Conservation (phyloP, 2,329 filamentous ascomycete genomes). For the Diaporthe caulivora region DNA sequence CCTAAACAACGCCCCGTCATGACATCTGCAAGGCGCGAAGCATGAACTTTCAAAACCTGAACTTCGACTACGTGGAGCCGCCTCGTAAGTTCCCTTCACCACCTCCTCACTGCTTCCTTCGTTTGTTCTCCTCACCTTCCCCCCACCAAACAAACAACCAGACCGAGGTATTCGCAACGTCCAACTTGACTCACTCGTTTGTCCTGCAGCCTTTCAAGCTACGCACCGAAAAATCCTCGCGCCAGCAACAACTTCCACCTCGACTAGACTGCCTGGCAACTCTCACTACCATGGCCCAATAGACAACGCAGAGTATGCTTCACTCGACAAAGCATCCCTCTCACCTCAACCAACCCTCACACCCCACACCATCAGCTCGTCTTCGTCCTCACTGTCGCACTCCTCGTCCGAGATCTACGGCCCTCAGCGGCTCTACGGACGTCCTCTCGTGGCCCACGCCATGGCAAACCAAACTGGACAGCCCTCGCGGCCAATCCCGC, state of each 20-base stretch:
- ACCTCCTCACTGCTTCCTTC: constrained; percentile 1
- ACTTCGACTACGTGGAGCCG: constrained; percentile 42
- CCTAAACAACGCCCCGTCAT: constrained; percentile 32
- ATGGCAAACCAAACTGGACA: constrained; percentile 43
- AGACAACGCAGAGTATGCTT: constrained; percentile 42
- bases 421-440: constrained; percentile 55
- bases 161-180: constrained; percentile 3
- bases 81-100: constrained; percentile 42
- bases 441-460: constrained; percentile 44
- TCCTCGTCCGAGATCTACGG: constrained; percentile 59
- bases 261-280: constrained; percentile 41
- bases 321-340: constrained; percentile 45
- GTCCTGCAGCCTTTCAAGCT: constrained; percentile 29
- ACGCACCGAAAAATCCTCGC: constrained; percentile 17
- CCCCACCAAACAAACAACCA: not conserved
- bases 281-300: constrained; percentile 40
- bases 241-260: constrained; percentile 42
- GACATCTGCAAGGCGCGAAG: constrained; percentile 38
- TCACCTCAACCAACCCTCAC: constrained; percentile 53
- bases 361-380: constrained; percentile 55
- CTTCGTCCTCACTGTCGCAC: constrained; percentile 48
- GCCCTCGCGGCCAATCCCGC: constrained; percentile 41
- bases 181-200: constrained; percentile 36
- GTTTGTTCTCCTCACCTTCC: too few species aligned
- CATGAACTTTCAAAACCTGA: constrained; percentile 43